Percentiles rank a stretch among this genome's conserved stretches.
Conservation (phyloP, 495 filamentous ascomycete species). For the Pyrenula aspistea region DNA sequence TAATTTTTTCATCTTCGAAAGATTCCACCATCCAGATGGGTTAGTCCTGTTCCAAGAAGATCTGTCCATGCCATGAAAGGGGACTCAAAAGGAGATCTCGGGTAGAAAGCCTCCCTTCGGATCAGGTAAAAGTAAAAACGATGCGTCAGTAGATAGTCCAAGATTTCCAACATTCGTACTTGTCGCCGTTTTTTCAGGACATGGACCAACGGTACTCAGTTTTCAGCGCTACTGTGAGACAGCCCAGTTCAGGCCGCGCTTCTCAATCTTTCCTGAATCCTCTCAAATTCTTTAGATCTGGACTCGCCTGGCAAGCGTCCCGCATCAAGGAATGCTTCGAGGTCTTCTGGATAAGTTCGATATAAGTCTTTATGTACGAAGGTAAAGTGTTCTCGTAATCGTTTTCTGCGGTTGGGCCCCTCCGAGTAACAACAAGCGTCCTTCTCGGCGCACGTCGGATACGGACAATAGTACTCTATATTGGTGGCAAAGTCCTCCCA, state of each 20-base stretch:
- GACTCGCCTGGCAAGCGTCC: background rate
- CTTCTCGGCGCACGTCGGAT: background rate
- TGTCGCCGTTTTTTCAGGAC: background rate
- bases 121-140: background rate
- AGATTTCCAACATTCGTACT: background rate
- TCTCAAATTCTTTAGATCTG: background rate
- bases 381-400: background rate
- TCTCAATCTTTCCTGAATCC: background rate
- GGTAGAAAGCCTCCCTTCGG: background rate
- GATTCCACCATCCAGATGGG: background rate
- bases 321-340: background rate
- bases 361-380: background rate
- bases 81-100: no score
- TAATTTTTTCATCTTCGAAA: background rate
- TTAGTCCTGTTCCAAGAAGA: background rate
- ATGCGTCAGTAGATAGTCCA: background rate
- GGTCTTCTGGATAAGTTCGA: background rate
- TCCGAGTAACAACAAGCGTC: background rate
- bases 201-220: background rate
- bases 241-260: background rate
- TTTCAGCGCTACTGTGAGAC: background rate
- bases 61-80: background rate
- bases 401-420: background rate
- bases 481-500: background rate
- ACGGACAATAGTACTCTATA: background rate